A percentile compares a stretch with the other conserved stretches of the same genome.
Conservation (phyloP, 768 basidiomycete genomes). For the Tylopilus vinaceipallidus region DNA sequence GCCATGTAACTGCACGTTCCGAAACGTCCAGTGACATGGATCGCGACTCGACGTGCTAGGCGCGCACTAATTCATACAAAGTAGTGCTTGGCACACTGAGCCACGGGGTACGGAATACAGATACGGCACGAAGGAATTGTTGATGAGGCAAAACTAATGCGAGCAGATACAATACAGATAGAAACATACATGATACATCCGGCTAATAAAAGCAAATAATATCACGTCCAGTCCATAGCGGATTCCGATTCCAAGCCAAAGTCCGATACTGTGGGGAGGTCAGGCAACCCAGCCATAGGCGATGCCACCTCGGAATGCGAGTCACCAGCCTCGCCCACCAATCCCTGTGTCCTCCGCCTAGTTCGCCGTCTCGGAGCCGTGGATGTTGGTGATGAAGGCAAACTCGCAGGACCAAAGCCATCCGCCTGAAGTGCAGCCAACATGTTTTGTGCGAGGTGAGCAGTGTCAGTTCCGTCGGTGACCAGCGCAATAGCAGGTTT, state of each 20-base stretch:
- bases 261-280: slow-evolving; percentile 29
- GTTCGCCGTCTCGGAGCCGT: slow-evolving; percentile 28
- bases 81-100: no score
- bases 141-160: slow-evolving; percentile 25
- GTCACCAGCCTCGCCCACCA: slow-evolving; percentile 36
- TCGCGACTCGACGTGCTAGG: no score
- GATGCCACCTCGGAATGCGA: slow-evolving; percentile 28
- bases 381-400: slow-evolving; percentile 48
- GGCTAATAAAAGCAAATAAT: slow-evolving; percentile 23
- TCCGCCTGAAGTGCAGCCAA: slow-evolving; percentile 69
- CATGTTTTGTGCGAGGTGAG: slow-evolving; percentile 70
- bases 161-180: slow-evolving; percentile 35
- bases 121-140: slow-evolving; percentile 3
- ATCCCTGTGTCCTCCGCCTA: slow-evolving; percentile 33
- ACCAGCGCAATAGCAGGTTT: slow-evolving; percentile 21
- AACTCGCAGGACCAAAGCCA: slow-evolving; percentile 50
- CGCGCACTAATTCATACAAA: no score
- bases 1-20: no score
- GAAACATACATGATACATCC: slow-evolving; percentile 27
- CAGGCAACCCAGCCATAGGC: slow-evolving; percentile 23
- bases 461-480: slow-evolving; percentile 36
- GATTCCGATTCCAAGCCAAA: slow-evolving; percentile 27
- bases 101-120: no score
- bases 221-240: slow-evolving; percentile 24
- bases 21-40: no score